Conservation (phyloP, 2,329 filamentous ascomycete genomes). For the Lecanicillium sp. region DNA sequence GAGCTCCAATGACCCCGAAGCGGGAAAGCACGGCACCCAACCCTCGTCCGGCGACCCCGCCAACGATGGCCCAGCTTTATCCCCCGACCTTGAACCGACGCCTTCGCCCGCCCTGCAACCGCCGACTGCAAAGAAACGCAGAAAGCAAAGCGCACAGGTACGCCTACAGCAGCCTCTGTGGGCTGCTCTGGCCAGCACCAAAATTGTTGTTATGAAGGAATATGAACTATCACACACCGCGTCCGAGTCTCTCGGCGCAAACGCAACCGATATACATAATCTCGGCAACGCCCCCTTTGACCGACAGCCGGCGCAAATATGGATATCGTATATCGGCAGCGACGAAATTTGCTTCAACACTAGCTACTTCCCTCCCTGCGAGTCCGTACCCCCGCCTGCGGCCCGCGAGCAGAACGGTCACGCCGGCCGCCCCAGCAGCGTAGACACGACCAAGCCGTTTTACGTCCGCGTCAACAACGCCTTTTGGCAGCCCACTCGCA, state of each 20-base stretch:
- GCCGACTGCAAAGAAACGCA: slow-evolving; percentile 68
- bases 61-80: slow-evolving; percentile 11
- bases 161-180: slow-evolving; percentile 86
- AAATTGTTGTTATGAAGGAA: slow-evolving; percentile 92
- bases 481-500: slow-evolving; percentile 70
- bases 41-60: slow-evolving; percentile 23
- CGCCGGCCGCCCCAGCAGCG: slow-evolving; percentile 35
- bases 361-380: slow-evolving; percentile 47
- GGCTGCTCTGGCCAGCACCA: slow-evolving; percentile 90
- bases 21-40: slow-evolving; percentile 40
- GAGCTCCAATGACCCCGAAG: slow-evolving; percentile 53
- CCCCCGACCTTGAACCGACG: slow-evolving; percentile 1
- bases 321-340: slow-evolving; percentile 72
- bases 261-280: slow-evolving; percentile 70
- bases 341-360: slow-evolving; percentile 73
- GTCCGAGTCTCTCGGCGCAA: slow-evolving; percentile 64
- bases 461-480: slow-evolving; percentile 73
- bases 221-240: slow-evolving; percentile 74
- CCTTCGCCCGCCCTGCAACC: slow-evolving; percentile 9
- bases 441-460: slow-evolving; percentile 67
- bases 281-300: slow-evolving; percentile 69
- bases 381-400: neutral
- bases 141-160: slow-evolving; percentile 86
- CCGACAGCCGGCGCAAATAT: slow-evolving; percentile 63
- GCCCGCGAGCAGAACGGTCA: slow-evolving; percentile 16